Evolutionary conservation across 495 filamentous ascomycete species (phyloP).

Genomic region (Aspergillus homomorphus): DNA sequence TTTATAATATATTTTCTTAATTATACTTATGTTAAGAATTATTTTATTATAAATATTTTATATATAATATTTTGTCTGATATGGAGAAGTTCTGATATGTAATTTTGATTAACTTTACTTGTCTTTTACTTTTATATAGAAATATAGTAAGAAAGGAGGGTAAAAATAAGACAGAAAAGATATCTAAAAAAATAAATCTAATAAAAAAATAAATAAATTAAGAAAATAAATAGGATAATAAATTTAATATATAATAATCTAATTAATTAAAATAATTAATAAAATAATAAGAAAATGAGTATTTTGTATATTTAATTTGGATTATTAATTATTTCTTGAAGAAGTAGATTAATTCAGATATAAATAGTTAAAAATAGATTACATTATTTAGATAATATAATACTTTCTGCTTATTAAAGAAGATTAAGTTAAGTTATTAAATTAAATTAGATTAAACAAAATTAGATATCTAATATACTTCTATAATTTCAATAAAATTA

Average conservation of each 20-base stretch:
- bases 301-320: background rate
- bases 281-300: no score
- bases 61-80: no score
- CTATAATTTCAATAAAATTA: constrained; percentile 1
- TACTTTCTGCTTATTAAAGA: background rate
- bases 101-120: no score
- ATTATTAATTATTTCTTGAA: background rate
- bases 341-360: background rate
- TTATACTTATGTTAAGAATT: no score
- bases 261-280: background rate
- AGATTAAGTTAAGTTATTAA: background rate
- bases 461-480: background rate
- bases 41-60: no score
- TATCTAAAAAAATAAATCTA: no score
- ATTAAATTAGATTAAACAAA: background rate
- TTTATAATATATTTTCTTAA: no score
- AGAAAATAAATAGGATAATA: background rate
- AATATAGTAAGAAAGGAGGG: no score
- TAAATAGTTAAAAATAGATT: background rate
- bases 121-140: no score
- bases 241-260: background rate
- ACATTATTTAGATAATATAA: background rate
- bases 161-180: no score
- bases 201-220: no score
- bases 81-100: no score